These are phyloP conservation scores for Clarireedia sp. DNA, from an alignment of 2,329 filamentous ascomycete species.

Conservation along the genomic window DNA sequence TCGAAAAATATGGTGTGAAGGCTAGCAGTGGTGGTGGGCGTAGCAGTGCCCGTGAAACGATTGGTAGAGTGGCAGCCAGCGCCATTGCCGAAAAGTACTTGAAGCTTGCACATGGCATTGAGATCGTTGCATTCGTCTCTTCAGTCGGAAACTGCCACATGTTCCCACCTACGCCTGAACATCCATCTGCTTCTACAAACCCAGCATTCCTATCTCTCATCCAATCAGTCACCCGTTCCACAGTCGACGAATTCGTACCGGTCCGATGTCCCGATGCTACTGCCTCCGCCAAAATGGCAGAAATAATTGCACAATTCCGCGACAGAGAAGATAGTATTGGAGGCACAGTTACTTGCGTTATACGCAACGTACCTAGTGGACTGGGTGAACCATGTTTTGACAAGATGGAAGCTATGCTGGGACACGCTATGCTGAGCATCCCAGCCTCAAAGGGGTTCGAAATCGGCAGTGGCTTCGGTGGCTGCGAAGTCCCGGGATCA, in stretches of 20 bases:
- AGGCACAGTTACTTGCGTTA: constrained; percentile 89
- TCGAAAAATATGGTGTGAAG: constrained; percentile 95
- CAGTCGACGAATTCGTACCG: constrained; percentile 77
- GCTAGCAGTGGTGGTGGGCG: constrained; percentile 84
- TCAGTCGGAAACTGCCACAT: constrained; percentile 76
- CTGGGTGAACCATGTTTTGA: constrained; percentile 93
- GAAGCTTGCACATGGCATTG: constrained; percentile 67
- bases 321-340: constrained; percentile 84
- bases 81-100: constrained; percentile 94
- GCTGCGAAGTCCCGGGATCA: constrained; percentile 80
- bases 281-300: constrained; percentile 63
- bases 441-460: constrained; percentile 95
- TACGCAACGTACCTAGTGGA: constrained; percentile 75
- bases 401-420: constrained; percentile 86
- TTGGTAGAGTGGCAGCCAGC: constrained; percentile 83
- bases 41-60: constrained; percentile 89
- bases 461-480: constrained; percentile 85
- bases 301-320: constrained; percentile 67
- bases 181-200: constrained; percentile 64
- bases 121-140: constrained; percentile 86
- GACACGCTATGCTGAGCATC: constrained; percentile 90
- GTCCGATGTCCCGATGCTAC: constrained; percentile 74
- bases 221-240: constrained; percentile 61
- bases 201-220: constrained; percentile 72
- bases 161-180: constrained; percentile 61